Evolutionary conservation across 805 yeast genomes (phyloP), one percentile per base, ranked within the genome.

Genomic region (Saccharomycopsis fermentans): DNA sequence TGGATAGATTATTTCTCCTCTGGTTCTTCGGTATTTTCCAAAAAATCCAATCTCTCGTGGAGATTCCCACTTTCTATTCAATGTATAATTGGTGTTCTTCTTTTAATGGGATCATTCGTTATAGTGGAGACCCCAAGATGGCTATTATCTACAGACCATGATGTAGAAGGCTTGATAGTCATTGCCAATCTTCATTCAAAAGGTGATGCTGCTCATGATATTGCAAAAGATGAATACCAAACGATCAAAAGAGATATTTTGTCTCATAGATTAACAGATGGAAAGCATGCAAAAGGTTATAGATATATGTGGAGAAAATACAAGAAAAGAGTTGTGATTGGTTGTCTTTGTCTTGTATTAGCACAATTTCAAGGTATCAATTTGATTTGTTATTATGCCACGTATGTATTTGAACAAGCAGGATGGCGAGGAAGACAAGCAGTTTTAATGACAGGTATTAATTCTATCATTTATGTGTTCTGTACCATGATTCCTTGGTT

Each of bases 321-420:
- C 70, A 82, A 83, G 62, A 81, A 82, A 68, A 76, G 97, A 55
- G 83, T 91, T 24, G 76, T 90, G 37, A 87, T 91, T 62, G 97
- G 96, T 1, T 89, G 94, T 82, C 82, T 90, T 37, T 86, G 96
- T 2, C 96, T 88, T 69, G 82, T 89, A 74, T 90, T 91, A 76
- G 97, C 97, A 2, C 97, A 91, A 71, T 75, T 91, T 69, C 87
- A 90, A 69, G 97, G 97, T 66, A 91, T 90, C 71, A 91, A 90
- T 68, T 92, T 91, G 55, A 88, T 91, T 57, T 84, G 95, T 1
- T 91, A 91, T 71, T 90, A 90, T 73, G 96, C 97, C 1, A 96
- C 97, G 1, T 74, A 91, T 71, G 96, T 90, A 54, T 91, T 90
- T 71, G 97, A 91, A 69, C 87, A 87, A 65, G 97, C 97, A 2